Percentiles rank a stretch among this genome's conserved stretches.
phyloP scores from a whole-genome alignment of 1,139 yeast genomes.

The Saccharomyces pastorianus region DNA sequence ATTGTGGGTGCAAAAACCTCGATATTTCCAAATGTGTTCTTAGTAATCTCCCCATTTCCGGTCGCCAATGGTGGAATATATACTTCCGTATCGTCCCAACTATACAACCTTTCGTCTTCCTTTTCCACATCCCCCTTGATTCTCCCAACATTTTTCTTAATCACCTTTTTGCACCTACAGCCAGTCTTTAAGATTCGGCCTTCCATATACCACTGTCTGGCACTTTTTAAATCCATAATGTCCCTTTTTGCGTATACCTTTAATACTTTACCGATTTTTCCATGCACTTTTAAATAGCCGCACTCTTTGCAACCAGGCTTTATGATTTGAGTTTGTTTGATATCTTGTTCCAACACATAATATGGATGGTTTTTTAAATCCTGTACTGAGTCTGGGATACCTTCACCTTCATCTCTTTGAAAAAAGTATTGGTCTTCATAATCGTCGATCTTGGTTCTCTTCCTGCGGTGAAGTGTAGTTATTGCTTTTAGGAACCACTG shows the following conservation, averaged over 20 bases:
- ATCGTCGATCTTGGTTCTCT: conserved; percentile 46
- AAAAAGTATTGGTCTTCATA: conserved; percentile 65
- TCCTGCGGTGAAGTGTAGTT: conserved; percentile 25
- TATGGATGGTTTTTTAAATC: conserved; percentile 85
- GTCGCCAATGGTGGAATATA: conserved; percentile 54
- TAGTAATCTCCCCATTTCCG: conserved; percentile 53
- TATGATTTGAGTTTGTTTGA: conserved; percentile 63
- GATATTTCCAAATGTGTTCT: conserved; percentile 73
- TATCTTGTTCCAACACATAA: conserved; percentile 72
- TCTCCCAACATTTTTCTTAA: conserved; percentile 26
- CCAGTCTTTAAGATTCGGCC: conserved; percentile 75
- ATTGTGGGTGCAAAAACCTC: conserved; percentile 69
- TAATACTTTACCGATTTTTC: conserved; percentile 31
- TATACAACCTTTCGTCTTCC: conserved; percentile 57
- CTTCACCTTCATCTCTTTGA: conserved; percentile 63
- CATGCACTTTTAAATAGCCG: conserved; percentile 54
- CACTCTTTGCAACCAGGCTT: conserved; percentile 53
- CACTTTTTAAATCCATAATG: conserved; percentile 57
- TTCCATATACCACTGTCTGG: conserved; percentile 77
- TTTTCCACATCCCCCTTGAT: conserved; percentile 34
- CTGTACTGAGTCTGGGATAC: conserved; percentile 75
- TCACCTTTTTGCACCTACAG: conserved; percentile 51
- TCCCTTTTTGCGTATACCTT: conserved; percentile 60
- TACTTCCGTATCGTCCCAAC: conserved; percentile 66
- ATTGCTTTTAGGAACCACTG: conserved; percentile 50